phyloP scores from a whole-genome alignment of 345 rosid genomes.

The Clausena lansium region DNA sequence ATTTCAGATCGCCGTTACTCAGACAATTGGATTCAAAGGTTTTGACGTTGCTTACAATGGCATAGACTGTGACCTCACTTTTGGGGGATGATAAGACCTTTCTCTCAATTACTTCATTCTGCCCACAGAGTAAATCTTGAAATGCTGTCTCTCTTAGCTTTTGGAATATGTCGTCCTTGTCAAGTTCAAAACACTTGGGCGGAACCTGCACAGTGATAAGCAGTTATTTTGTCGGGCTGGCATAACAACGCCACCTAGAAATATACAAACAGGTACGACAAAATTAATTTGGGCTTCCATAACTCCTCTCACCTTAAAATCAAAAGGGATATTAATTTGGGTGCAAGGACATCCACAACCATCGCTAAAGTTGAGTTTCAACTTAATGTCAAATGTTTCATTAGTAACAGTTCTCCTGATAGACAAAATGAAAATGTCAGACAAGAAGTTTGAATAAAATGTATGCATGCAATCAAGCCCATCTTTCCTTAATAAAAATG shows the following conservation, averaged over 20 bases:
- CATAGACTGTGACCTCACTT: conserved; percentile 53
- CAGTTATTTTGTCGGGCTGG: not conserved
- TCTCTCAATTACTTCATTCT: conserved; percentile 46
- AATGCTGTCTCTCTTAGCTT: conserved; percentile 57
- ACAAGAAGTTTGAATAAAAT: not conserved
- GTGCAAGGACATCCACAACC: conserved; percentile 75
- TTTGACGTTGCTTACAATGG: conserved; percentile 66
- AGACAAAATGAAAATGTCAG: not conserved
- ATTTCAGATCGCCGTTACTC: conserved; percentile 50
- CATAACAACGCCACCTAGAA: not conserved
- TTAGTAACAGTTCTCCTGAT: conserved; percentile 74
- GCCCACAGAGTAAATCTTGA: conserved; percentile 50
- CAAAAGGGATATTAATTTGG: conserved; percentile 65
- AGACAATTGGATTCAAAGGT: conserved; percentile 32
- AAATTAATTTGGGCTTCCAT: not conserved
- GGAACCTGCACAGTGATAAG: conserved; percentile 40
- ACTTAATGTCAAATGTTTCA: conserved; percentile 62
- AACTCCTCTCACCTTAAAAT: conserved; percentile 54
- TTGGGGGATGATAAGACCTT: conserved; percentile 38
- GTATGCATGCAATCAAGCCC: not conserved
- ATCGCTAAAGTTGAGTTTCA: conserved; percentile 69
- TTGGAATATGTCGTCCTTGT: conserved; percentile 44
- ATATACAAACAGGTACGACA: not conserved
- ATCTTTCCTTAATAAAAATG: not conserved
- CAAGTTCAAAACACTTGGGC: conserved; percentile 31